These are phyloP conservation scores for Pyricularia pennisetigena DNA, from an alignment of 2,329 filamentous ascomycete species.

Conservation along the genomic window DNA sequence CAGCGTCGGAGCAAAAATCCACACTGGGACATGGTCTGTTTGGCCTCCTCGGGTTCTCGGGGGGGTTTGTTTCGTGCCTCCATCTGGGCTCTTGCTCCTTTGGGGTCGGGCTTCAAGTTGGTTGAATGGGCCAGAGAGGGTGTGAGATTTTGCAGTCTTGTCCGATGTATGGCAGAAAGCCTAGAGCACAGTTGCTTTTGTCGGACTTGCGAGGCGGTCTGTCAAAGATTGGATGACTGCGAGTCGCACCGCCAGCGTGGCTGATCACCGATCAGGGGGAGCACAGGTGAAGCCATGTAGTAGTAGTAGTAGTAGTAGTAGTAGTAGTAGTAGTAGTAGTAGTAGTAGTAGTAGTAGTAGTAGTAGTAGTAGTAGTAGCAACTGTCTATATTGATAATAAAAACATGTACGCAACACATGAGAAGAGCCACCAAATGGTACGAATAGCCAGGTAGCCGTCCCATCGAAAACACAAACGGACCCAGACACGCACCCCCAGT, in stretches of 20 bases:
- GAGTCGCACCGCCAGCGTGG: not conserved
- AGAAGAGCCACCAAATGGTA: too few species aligned
- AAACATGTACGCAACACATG: not conserved
- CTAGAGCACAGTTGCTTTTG: not conserved
- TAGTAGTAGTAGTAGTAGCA: too few species aligned
- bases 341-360: too few species aligned
- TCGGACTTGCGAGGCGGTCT: not conserved
- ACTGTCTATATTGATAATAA: too few species aligned
- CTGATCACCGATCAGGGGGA: not conserved
- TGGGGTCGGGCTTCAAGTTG: not conserved
- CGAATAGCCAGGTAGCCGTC: too few species aligned
- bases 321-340: too few species aligned
- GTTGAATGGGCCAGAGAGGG: not conserved
- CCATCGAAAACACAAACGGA: too few species aligned
- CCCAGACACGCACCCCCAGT: too few species aligned
- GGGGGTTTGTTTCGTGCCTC: not conserved
- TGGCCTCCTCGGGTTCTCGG: too few species aligned
- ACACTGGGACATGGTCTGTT: too few species aligned
- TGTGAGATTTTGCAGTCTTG: not conserved
- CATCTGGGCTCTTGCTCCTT: not conserved
- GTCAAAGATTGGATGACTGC: not conserved
- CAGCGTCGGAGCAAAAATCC: too few species aligned
- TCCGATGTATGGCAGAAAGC: not conserved
- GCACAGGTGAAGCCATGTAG: not conserved
- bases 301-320: too few species aligned